phyloP scores from a whole-genome alignment of 805 yeast species.

The Teunomyces kruisii region DNA sequence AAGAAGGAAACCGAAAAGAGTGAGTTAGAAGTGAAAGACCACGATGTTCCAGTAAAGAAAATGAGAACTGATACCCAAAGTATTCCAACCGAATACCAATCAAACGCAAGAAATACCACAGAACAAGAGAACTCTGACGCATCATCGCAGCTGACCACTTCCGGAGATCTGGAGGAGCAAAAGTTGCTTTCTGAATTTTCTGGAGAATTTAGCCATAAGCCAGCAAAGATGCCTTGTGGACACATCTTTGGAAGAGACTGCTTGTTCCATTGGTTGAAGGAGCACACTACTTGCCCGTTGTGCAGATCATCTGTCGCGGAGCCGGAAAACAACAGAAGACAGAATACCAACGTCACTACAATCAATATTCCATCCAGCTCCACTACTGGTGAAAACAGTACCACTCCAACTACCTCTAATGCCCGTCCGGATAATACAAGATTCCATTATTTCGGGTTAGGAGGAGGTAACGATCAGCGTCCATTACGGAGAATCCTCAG shows the following conservation, averaged over 20 bases:
- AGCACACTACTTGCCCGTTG: slow-evolving; percentile 78
- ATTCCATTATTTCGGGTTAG: slow-evolving; percentile 6
- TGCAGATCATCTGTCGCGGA: slow-evolving; percentile 57
- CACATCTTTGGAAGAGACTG: slow-evolving; percentile 89
- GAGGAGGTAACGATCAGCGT: not conserved
- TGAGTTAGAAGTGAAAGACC: slow-evolving; percentile 2
- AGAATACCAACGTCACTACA: not conserved
- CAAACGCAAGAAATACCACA: not conserved
- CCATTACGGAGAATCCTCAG: slow-evolving; percentile 10
- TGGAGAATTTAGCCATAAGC: slow-evolving; percentile 48
- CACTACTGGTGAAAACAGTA: not conserved
- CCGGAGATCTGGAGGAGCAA: not conserved
- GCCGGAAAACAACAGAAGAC: slow-evolving; percentile 4
- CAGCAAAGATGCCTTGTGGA: slow-evolving; percentile 78
- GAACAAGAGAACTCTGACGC: not conserved
- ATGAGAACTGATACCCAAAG: not conserved
- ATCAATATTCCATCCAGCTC: slow-evolving; percentile 5
- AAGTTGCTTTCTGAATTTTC: slow-evolving; percentile 19
- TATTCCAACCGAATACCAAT: not conserved
- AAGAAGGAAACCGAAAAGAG: not conserved
- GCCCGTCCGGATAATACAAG: not conserved
- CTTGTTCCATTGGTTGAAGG: slow-evolving; percentile 76
- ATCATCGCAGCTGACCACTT: not conserved
- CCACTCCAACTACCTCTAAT: not conserved
- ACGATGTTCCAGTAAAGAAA: slow-evolving; percentile 5